These are phyloP conservation scores for Candida sithepensis DNA, from an alignment of 805 yeast species.

Conservation along the genomic window DNA sequence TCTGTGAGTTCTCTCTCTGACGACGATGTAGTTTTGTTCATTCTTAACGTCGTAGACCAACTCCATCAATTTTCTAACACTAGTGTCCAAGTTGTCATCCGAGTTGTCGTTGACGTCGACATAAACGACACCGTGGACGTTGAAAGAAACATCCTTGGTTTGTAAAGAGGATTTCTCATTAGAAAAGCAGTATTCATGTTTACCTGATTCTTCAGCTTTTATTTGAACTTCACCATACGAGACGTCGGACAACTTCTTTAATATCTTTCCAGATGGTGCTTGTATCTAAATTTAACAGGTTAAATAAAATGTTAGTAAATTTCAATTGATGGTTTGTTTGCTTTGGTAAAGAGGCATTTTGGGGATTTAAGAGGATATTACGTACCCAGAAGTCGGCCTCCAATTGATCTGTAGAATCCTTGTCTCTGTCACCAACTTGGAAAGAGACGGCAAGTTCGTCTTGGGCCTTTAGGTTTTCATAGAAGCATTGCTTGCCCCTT, in stretches of 20 bases:
- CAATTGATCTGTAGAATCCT: slow-evolving; percentile 62
- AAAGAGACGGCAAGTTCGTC: slow-evolving; percentile 85
- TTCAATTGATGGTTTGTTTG: no score
- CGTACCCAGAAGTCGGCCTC: slow-evolving; percentile 60
- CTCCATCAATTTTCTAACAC: slow-evolving; percentile 71
- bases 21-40: slow-evolving; percentile 89
- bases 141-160: slow-evolving; percentile 91
- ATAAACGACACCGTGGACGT: slow-evolving; percentile 89
- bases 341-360: no score
- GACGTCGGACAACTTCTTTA: slow-evolving; percentile 47
- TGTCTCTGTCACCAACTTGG: slow-evolving; percentile 91
- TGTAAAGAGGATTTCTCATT: slow-evolving; percentile 71
- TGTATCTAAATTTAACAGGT: slow-evolving; percentile 12
- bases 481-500: slow-evolving; percentile 83
- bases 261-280: slow-evolving; percentile 43
- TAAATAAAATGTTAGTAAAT: background rate
- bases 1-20: slow-evolving; percentile 96
- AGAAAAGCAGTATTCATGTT: slow-evolving; percentile 84
- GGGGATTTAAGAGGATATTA: background rate
- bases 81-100: slow-evolving; percentile 76
- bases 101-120: slow-evolving; percentile 68
- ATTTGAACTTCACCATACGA: slow-evolving; percentile 80
- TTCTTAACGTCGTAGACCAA: slow-evolving; percentile 84
- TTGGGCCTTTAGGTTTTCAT: slow-evolving; percentile 72
- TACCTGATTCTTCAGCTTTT: slow-evolving; percentile 65